Base-by-base conservation (phyloP, 2,329 filamentous ascomycete species). In the Colletotrichum brevisporum region DNA sequence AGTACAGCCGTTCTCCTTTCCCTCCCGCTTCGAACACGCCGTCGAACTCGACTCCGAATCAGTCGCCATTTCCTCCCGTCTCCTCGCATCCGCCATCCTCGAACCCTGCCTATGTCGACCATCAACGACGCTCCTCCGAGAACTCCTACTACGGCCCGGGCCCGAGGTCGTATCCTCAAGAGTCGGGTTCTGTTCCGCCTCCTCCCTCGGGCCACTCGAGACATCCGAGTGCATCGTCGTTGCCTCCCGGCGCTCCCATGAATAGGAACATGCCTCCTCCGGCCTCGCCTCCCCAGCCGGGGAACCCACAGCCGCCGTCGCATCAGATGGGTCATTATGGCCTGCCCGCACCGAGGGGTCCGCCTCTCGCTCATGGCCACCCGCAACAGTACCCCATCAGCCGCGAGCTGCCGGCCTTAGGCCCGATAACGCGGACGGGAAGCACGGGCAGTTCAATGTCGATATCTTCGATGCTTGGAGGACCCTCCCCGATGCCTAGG, bases 381-480 rank as follows among this genome's bases (percentile, higher is more conserved):
- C 80, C 84, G 1, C 80, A 78, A 21, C 79, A 84, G 4, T 86
- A 86, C 59, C 79, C 83, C 0, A 80, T 83, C 4, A 80, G 85
- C 43, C 87, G 89, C 68, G 84, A 88, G 65, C 78, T 88, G 15
- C 85, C 87, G 1, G 84, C 87, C 1, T 80, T 90, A 13, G 79
- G 82, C 31, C 81, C 85, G 13, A 78, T 89, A 21, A 77, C 84
- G 27, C 82, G 87, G 67, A 80, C 84, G 4, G 83, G 81, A 26
- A 83, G 80, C 63, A 80, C 81, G 0, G 83, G 84, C 51, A 88
- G 86, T 75, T 86, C 85, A 76, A 90, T 90, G 88, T 89, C 88
- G 21, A 89, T 90, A 77, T 88, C 86, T 1, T 85, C 87, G 6
- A 89, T 90, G 86, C 79, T 90, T 6, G 87, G 87, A 18, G 86